Base-by-base conservation (phyloP, 148 eudicot genomes). In the Polygonum aviculare region DNA sequence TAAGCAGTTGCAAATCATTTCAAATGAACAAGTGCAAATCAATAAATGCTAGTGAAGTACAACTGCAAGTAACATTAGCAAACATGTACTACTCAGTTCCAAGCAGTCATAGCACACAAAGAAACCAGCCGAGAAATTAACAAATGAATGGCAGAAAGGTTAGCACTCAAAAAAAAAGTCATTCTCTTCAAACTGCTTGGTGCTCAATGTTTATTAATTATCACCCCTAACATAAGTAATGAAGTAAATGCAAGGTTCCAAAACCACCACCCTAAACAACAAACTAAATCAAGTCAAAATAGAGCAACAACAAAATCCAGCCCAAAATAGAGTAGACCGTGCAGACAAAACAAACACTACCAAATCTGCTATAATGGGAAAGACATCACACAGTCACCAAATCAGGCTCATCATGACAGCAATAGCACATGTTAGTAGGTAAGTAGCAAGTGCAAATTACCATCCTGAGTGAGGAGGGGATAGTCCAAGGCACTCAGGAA, bases 381-480 rank as follows among this genome's bases (percentile, higher is more conserved):
- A 57, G 16, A 50, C 15, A 14, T 16, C 55, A 44, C 55, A 54
- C 38, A 60, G 31, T 26, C 69, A 60, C 18, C 38, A 60, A 60
- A 60, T 31, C 36, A 36, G 31, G 69, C 38, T 60, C 63, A 57
- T 57, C 8, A 57, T 21, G 11, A 8, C 10, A 21, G 7, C 19
- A 57, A 19, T 31, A 21, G 31, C 16, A 60, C 12, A 60, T 22
- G 31, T 26, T 60, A 2, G 16, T 26, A 26, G 31, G 31, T 26
- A 7, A 60, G 16, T 60, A 60, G 69, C 35, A 60, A 60, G 69
- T 26, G 31, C 10, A 60, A 26, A 26, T 41, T 87, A 93, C 98
- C 98, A 85, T 94, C 98, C 77, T 94, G 98, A 22, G 95, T 90
- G 44, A 94, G 86, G 69, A 94, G 78, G 0, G 98, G 98, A 88